These are phyloP conservation scores for Colletotrichum chrysophilum DNA, from an alignment of 2,329 filamentous ascomycete species.

Conservation along the genomic window DNA sequence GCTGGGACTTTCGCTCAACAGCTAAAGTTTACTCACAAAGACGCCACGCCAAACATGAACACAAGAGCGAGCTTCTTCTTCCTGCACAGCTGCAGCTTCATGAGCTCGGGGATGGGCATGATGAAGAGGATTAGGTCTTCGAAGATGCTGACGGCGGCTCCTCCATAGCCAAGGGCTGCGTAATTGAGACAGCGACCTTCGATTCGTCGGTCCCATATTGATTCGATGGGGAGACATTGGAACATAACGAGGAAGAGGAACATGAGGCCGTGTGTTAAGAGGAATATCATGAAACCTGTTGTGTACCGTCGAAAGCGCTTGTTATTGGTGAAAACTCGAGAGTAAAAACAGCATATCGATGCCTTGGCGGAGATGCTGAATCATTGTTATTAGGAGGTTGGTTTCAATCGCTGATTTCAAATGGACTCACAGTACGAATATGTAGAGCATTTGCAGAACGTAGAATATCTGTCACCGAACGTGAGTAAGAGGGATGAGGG, in stretches of 20 bases:
- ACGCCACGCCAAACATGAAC: slow-evolving; percentile 21
- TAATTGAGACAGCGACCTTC: slow-evolving; percentile 7
- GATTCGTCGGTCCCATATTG: slow-evolving; percentile 18
- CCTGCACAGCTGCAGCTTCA: slow-evolving; percentile 7
- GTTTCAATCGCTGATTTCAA: fast-evolving
- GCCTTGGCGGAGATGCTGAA: slow-evolving; percentile 23
- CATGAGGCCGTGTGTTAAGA: slow-evolving; percentile 18
- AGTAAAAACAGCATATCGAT: slow-evolving; percentile 28
- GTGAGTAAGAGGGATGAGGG: not conserved
- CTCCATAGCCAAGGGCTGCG: slow-evolving; percentile 4
- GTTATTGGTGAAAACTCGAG: slow-evolving; percentile 22
- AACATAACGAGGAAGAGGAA: slow-evolving; percentile 24
- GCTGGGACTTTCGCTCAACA: not conserved
- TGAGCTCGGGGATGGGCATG: slow-evolving; percentile 18
- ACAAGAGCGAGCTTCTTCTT: slow-evolving; percentile 16
- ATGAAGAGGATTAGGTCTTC: slow-evolving; percentile 20
- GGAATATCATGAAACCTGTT: not conserved
- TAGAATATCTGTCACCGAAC: slow-evolving; percentile 18
- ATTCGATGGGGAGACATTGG: slow-evolving; percentile 22
- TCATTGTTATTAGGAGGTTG: not conserved
- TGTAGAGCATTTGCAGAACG: slow-evolving; percentile 27
- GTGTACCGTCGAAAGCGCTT: slow-evolving; percentile 2
- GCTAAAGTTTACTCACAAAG: slow-evolving; percentile 9
- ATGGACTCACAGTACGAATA: slow-evolving; percentile 17
- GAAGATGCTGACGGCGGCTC: slow-evolving; percentile 19